Evolutionary conservation across 371 early-diverging fungal genomes (phyloP), one percentile per base, ranked within the genome.

Genomic region (Dichotomocladium elegans): DNA sequence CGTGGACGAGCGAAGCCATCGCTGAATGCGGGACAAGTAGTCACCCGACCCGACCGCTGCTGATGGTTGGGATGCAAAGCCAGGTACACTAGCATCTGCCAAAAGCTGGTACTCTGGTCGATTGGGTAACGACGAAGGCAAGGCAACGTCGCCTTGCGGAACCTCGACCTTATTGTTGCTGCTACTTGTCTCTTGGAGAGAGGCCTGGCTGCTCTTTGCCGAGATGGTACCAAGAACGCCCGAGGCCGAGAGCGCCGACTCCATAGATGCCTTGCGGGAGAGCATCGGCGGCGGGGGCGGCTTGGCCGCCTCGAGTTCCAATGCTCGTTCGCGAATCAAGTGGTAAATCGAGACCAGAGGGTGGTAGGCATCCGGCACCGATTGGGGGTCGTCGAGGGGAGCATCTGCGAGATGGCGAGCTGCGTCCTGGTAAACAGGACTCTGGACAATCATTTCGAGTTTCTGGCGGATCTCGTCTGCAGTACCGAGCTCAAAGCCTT

Each of bases 301-400:
- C 14, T 19, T 28, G 31, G 51, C 41, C 21, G 53, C 47, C 47
- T 63, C 63, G 37, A 80, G 75, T 12, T 88, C 73, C 17, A 78
- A 77, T 24, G 85, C 70, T 43, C 86, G 83, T 68, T 95, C 95
- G 33, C 73, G 64, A 5, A 92, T 91, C 24, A 95, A 72, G 50
- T 90, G 83, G 49, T 95, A 95, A 17, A 95, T 81, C 45, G 90
- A 91, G n/a, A 91, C 66, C 29, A 89, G 64, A 3, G 93, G 92
- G 57, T 83, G 81, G 58, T 81, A 75, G 0, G 72, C 76, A 27
- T 70, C 72, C 10, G 76, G 76, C 0, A 75, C 60, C 12, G 72
- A 65, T 41, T 72, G 70, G 10, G 76, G 76, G 31, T 72, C 76
- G 45, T 72, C 68, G 24, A 70, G 68, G 2, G 58, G 46, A 25